phyloP scores from a whole-genome alignment of 192 early-diverging fungal species.

The Backusella australiensis region DNA sequence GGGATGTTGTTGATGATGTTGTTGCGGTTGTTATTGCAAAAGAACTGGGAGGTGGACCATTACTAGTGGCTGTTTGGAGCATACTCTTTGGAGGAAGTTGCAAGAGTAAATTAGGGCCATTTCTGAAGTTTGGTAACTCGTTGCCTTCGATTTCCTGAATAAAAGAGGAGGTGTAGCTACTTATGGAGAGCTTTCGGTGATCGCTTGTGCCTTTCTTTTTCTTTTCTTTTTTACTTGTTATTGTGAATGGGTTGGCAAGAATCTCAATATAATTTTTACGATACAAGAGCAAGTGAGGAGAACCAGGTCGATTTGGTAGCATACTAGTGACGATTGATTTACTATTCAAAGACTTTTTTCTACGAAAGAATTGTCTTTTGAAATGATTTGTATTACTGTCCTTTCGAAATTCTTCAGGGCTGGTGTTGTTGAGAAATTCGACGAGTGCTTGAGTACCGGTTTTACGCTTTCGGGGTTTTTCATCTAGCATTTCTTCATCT shows the following conservation, averaged over 20 bases:
- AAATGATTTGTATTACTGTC: neutral
- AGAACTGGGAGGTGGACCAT: neutral
- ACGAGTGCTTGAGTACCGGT: conserved; percentile 32
- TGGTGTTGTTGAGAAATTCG: conserved; percentile 35
- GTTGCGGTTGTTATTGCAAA: neutral
- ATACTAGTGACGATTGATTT: neutral
- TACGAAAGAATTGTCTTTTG: neutral
- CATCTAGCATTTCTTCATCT: neutral
- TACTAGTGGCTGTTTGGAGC: neutral
- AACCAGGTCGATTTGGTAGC: neutral
- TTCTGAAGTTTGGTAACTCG: neutral
- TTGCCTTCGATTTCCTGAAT: neutral
- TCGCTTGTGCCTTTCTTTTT: neutral
- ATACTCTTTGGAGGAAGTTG: neutral
- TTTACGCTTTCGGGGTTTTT: conserved; percentile 23
- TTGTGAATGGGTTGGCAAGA: conserved; percentile 16
- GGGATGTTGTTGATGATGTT: neutral
- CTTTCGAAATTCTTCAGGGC: conserved; percentile 36
- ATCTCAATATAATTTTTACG: conserved; percentile 27
- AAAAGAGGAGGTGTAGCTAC: neutral
- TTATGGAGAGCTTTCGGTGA: neutral
- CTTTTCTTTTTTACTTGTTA: neutral
- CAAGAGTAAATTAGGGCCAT: neutral
- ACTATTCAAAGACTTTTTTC: neutral
- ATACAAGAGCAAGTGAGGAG: conserved; percentile 1